Evolutionary conservation across 140 eudicot species (phyloP).

Genomic region (Bidens hawaiensis): DNA sequence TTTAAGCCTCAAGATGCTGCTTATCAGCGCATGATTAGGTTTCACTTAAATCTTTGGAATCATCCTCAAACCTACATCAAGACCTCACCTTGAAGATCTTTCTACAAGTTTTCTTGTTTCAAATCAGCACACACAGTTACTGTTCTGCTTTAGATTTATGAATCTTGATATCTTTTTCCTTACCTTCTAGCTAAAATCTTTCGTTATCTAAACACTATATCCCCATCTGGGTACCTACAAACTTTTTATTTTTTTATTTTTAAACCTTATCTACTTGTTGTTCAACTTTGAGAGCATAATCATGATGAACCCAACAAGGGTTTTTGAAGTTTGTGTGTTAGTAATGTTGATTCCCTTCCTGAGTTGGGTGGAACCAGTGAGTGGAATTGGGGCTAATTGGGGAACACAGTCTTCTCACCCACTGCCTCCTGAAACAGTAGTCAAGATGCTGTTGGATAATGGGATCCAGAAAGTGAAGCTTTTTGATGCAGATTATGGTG

Average conservation of each 20-base stretch:
- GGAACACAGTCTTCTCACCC: constrained; percentile 73
- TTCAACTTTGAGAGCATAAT: constrained; percentile 13
- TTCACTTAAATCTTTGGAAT: constrained; percentile 2
- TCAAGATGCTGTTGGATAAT: constrained; percentile 52
- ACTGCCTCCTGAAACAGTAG: constrained; percentile 51
- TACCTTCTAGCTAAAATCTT: neutral
- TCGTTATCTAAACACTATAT: constrained; percentile 17
- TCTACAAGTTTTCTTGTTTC: neutral
- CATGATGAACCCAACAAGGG: constrained; percentile 27
- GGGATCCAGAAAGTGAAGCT: constrained; percentile 69
- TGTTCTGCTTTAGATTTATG: constrained; percentile 7
- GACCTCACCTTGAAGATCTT: neutral
- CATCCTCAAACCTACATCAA: constrained; percentile 17
- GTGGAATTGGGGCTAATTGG: constrained; percentile 79
- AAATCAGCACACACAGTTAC: constrained; percentile 2
- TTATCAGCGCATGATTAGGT: constrained; percentile 22
- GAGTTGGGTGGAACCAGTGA: constrained; percentile 30
- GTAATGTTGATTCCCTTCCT: constrained; percentile 26
- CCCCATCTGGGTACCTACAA: constrained; percentile 22
- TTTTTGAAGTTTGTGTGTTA: constrained; percentile 16
- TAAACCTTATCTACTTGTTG: constrained; percentile 4
- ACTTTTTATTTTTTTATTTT: neutral
- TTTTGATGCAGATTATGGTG: constrained; percentile 55
- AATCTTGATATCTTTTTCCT: neutral
- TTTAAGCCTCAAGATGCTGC: no score